Conservation (phyloP, 768 basidiomycete species). For the Mycena epipterygia region DNA sequence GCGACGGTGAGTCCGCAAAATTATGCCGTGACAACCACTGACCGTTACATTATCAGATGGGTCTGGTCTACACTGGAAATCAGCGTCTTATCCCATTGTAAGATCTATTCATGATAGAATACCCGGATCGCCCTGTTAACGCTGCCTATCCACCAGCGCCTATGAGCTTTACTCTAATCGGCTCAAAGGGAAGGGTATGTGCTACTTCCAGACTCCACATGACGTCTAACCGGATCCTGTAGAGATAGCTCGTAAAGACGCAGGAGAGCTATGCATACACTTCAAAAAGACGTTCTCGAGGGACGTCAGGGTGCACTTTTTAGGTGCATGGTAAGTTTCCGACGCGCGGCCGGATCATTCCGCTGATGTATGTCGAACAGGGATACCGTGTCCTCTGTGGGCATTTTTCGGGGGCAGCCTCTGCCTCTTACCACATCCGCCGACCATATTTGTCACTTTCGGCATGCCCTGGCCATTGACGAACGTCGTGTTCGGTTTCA, state of each 20-base stretch:
- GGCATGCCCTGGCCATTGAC: slow-evolving; percentile 19
- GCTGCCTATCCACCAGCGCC: not conserved
- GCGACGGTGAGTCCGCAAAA: not conserved
- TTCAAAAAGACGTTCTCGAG: slow-evolving; percentile 46
- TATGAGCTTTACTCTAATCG: slow-evolving; percentile 15
- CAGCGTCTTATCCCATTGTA: not conserved
- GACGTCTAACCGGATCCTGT: not conserved
- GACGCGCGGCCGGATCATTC: too few species aligned
- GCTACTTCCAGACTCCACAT: too few species aligned
- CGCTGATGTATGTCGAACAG: not conserved
- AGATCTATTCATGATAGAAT: not conserved
- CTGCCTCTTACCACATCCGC: slow-evolving; percentile 3
- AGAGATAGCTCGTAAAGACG: not conserved
- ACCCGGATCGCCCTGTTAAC: not conserved
- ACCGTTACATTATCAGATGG: not conserved
- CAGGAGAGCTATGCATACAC: not conserved
- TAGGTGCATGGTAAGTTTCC: slow-evolving; percentile 48
- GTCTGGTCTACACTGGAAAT: not conserved
- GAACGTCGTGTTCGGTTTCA: slow-evolving; percentile 14
- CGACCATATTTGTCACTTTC: slow-evolving; percentile 17
- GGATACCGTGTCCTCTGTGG: slow-evolving; percentile 18
- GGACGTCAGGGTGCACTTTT: slow-evolving; percentile 46
- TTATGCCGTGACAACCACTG: not conserved
- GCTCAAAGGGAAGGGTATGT: slow-evolving; percentile 6
- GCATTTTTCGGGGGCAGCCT: slow-evolving; percentile 10